phyloP scores from a whole-genome alignment of 2,329 filamentous ascomycete species.

The Sphaerulina vaccinii region DNA sequence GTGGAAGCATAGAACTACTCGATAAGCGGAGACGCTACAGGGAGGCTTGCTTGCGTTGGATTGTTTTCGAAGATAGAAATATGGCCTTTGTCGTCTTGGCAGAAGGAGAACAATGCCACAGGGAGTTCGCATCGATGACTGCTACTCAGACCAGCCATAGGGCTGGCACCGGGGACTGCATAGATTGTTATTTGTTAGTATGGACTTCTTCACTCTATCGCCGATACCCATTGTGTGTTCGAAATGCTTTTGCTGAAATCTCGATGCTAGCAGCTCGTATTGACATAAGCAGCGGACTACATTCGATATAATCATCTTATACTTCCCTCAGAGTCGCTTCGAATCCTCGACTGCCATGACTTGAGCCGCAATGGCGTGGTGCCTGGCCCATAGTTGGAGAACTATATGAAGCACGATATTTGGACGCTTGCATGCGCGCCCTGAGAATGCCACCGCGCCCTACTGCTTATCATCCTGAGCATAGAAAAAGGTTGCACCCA shows the following conservation, averaged over 20 bases:
- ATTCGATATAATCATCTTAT: too few relatives aligned
- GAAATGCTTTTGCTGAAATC: too few relatives aligned
- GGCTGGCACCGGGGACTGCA: background rate
- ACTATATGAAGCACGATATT: too few relatives aligned
- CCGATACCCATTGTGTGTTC: too few relatives aligned
- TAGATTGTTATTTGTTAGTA: background rate
- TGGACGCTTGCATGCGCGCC: too few relatives aligned
- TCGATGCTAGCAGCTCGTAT: too few relatives aligned
- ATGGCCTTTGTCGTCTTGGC: background rate
- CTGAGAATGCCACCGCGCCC: background rate
- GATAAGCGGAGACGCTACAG: background rate
- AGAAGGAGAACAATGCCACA: background rate
- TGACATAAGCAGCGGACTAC: too few relatives aligned
- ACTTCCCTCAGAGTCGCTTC: too few relatives aligned
- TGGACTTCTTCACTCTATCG: background rate
- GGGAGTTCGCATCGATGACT: background rate
- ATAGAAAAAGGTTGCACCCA: slow-evolving; percentile 51
- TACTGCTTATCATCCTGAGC: slow-evolving; percentile 51
- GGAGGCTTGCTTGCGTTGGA: background rate
- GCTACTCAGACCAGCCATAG: background rate
- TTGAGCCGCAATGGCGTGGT: too few relatives aligned
- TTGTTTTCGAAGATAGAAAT: background rate
- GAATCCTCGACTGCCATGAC: too few relatives aligned
- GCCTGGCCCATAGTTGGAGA: too few relatives aligned
- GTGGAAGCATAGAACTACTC: background rate